Conservation (phyloP, 768 basidiomycete genomes). For the Psilocybe subaeruginosa region DNA sequence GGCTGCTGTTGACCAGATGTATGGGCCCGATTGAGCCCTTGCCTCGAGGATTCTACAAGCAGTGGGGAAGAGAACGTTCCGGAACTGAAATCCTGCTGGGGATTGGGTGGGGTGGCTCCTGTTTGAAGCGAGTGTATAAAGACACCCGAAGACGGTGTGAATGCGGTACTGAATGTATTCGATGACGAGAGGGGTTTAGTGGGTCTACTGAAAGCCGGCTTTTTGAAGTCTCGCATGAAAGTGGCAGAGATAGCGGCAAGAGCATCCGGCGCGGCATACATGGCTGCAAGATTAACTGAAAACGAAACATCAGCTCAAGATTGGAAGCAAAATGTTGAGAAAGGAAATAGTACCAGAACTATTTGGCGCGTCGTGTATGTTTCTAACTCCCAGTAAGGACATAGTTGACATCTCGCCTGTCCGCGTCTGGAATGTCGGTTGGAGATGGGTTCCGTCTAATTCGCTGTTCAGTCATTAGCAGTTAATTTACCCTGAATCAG, state of each 20-base stretch:
- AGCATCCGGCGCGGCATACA: constrained; percentile 25
- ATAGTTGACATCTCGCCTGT: constrained; percentile 20
- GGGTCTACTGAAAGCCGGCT: constrained; percentile 21
- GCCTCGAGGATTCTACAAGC: constrained; percentile 10
- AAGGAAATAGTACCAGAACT: constrained; percentile 6
- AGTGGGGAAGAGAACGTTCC: background rate
- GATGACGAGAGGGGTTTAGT: constrained; percentile 13
- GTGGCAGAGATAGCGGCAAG: constrained; percentile 24
- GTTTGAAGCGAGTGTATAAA: constrained; percentile 4
- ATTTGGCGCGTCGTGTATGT: constrained; percentile 11
- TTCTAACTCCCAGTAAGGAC: constrained; percentile 19
- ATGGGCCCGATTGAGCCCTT: background rate
- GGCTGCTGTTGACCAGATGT: constrained; percentile 2
- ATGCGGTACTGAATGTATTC: constrained; percentile 5
- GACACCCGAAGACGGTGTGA: constrained; percentile 11
- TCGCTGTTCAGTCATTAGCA: constrained; percentile 25
- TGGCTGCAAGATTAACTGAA: constrained; percentile 11
- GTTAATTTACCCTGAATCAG: background rate
- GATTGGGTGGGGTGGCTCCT: background rate
- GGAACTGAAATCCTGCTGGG: background rate
- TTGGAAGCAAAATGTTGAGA: background rate
- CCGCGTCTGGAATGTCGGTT: constrained; percentile 20
- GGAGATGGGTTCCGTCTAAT: constrained; percentile 20
- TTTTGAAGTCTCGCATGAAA: constrained; percentile 26
- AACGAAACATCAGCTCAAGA: background rate